phyloP scores from a whole-genome alignment of 2,329 filamentous ascomycete genomes.

The Paecilomyces sp. region DNA sequence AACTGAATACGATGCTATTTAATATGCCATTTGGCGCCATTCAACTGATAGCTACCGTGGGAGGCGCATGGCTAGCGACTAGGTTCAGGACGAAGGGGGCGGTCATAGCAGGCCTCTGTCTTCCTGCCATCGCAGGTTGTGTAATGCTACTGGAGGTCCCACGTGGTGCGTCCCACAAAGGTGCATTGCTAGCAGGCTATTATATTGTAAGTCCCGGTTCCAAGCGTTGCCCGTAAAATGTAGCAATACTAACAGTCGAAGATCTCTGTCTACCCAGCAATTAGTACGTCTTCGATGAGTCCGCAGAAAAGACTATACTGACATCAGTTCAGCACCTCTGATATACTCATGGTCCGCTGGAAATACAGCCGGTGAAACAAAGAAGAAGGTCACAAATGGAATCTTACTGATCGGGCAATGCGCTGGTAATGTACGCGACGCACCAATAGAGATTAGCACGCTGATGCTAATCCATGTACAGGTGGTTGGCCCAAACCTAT shows the following conservation, averaged over 20 bases:
- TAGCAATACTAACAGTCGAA: slow-evolving; percentile 9
- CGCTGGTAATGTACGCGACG: background rate
- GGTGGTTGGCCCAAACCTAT: background rate
- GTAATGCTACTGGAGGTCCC: slow-evolving; percentile 47
- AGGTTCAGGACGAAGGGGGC: slow-evolving; percentile 50
- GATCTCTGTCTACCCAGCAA: slow-evolving; percentile 55
- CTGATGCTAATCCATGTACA: background rate
- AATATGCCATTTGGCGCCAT: slow-evolving; percentile 57
- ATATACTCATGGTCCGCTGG: slow-evolving; percentile 65
- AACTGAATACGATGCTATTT: slow-evolving; percentile 52
- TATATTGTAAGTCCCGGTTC: slow-evolving; percentile 35
- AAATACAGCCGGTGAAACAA: slow-evolving; percentile 60
- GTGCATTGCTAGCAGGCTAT: slow-evolving; percentile 49
- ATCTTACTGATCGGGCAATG: slow-evolving; percentile 51
- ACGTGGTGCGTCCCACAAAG: slow-evolving; percentile 40
- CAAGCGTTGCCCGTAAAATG: background rate
- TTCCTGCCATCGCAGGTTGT: slow-evolving; percentile 52
- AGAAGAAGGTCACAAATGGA: slow-evolving; percentile 59
- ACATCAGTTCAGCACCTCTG: slow-evolving; percentile 45
- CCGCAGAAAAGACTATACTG: slow-evolving; percentile 1
- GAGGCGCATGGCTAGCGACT: slow-evolving; percentile 50
- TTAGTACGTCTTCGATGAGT: slow-evolving; percentile 30
- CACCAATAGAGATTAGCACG: too few species aligned
- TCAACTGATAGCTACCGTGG: slow-evolving; percentile 54
- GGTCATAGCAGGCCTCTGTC: slow-evolving; percentile 47